These are phyloP conservation scores for Xylaria sp. DNA, from an alignment of 2,329 filamentous ascomycete genomes.

Conservation along the genomic window DNA sequence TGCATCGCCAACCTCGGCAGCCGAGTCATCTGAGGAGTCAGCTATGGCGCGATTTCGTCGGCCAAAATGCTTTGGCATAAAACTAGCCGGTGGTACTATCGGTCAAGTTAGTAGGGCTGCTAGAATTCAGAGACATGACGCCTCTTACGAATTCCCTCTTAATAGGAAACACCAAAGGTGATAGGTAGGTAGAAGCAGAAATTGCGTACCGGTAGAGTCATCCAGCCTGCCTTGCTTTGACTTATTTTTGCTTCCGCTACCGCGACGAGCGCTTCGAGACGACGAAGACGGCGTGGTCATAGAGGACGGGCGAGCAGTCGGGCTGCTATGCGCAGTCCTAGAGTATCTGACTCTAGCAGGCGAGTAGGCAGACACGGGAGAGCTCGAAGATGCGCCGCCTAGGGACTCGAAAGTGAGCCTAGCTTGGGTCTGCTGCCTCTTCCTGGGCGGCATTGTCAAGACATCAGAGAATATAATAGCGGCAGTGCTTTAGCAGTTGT, in stretches of 20 bases:
- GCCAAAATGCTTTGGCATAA: constrained; percentile 44
- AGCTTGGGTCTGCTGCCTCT: constrained; percentile 46
- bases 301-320: constrained; percentile 25
- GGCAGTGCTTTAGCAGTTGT: background rate
- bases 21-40: constrained; percentile 47
- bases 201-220: constrained; percentile 37
- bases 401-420: constrained; percentile 50
- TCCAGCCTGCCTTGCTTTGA: constrained; percentile 37
- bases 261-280: constrained; percentile 14
- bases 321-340: constrained; percentile 37
- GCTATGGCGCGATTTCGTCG: constrained; percentile 19
- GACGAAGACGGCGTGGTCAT: constrained; percentile 18
- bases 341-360: constrained; percentile 48
- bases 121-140: background rate
- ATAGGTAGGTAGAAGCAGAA: background rate
- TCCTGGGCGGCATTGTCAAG: constrained; percentile 40
- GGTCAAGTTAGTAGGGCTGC: constrained; percentile 25
- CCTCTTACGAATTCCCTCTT: background rate
- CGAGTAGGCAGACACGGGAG: constrained; percentile 41
- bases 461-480: background rate
- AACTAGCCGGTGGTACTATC: constrained; percentile 41
- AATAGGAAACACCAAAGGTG: background rate
- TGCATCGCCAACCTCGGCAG: constrained; percentile 40
- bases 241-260: constrained; percentile 16
- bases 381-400: constrained; percentile 34